Conservation (phyloP, 192 early-diverging fungal genomes). For the Coemansia sp. region DNA sequence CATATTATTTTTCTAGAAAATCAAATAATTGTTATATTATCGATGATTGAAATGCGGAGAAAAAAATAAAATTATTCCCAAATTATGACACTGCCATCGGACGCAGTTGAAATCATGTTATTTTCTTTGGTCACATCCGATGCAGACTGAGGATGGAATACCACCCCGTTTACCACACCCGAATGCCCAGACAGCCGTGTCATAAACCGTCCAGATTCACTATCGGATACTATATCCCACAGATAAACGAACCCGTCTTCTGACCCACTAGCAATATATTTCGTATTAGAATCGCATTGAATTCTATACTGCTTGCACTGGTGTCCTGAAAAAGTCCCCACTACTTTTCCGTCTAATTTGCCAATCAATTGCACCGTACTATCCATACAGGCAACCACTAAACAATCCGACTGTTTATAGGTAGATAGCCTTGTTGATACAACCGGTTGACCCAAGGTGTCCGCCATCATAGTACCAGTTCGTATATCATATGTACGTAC, state of each 20-base stretch:
- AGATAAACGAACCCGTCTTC: constrained; percentile 85
- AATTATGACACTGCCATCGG: constrained; percentile 37
- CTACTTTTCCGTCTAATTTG: constrained; percentile 62
- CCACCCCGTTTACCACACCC: constrained; percentile 37
- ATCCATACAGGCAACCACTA: constrained; percentile 75
- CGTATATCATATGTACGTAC: constrained; percentile 86
- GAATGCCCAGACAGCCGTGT: constrained; percentile 22
- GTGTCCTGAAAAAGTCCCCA: constrained; percentile 80
- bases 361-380: constrained; percentile 82
- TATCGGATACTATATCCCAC: constrained; percentile 79
- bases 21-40: too few relatives aligned
- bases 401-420: constrained; percentile 60
- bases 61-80: constrained; percentile 25
- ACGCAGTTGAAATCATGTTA: constrained; percentile 34
- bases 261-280: constrained; percentile 76
- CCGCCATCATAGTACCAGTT: constrained; percentile 61
- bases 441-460: constrained; percentile 74
- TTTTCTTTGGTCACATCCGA: constrained; percentile 4
- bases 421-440: constrained; percentile 65
- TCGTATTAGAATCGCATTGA: constrained; percentile 67
- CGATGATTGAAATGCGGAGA: too few relatives aligned
- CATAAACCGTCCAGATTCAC: neutral
- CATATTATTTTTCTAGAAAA: too few relatives aligned
- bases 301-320: constrained; percentile 74
- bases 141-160: constrained; percentile 22